phyloP scores from a whole-genome alignment of 805 yeast species.

The Saccharomycopsis capsularis region DNA sequence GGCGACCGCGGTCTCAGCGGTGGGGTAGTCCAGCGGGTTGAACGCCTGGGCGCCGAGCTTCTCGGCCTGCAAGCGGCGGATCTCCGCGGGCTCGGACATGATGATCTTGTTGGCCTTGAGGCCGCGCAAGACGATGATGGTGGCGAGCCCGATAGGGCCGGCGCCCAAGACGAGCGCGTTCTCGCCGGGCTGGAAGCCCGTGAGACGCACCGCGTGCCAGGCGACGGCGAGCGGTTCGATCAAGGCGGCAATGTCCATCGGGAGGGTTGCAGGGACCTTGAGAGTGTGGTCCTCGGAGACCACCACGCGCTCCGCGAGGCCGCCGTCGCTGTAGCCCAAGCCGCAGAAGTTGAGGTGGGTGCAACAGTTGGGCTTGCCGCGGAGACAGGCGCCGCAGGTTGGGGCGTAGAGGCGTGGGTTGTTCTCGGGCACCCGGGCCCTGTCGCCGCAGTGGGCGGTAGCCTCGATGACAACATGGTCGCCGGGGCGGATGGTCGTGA shows the following conservation, averaged over 20 bases:
- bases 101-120: conserved; percentile 38
- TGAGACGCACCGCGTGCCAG: conserved; percentile 48
- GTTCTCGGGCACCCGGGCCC: conserved; percentile 33
- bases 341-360: conserved; percentile 43
- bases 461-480: conserved; percentile 61
- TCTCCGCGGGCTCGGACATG: conserved; percentile 43
- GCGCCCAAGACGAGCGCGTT: conserved; percentile 46
- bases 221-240: conserved; percentile 54
- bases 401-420: conserved; percentile 25
- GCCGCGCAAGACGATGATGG: conserved; percentile 45
- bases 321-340: conserved; percentile 52
- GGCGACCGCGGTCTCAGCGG: conserved; percentile 32
- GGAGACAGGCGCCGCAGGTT: conserved; percentile 42
- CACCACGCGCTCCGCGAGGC: conserved; percentile 43
- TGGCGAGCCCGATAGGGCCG: conserved; percentile 49
- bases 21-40: conserved; percentile 38
- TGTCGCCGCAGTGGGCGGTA: conserved; percentile 49
- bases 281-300: conserved; percentile 35
- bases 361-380: conserved; percentile 49
- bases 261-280: conserved; percentile 36
- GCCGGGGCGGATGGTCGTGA: conserved; percentile 39
- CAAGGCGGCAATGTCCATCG: conserved; percentile 43
- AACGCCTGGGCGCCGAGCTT: conserved; percentile 30
- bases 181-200: conserved; percentile 36
- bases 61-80: conserved; percentile 35